These are phyloP conservation scores for Castanopsis chinensis DNA, from an alignment of 306 rosid species.

Conservation along the genomic window DNA sequence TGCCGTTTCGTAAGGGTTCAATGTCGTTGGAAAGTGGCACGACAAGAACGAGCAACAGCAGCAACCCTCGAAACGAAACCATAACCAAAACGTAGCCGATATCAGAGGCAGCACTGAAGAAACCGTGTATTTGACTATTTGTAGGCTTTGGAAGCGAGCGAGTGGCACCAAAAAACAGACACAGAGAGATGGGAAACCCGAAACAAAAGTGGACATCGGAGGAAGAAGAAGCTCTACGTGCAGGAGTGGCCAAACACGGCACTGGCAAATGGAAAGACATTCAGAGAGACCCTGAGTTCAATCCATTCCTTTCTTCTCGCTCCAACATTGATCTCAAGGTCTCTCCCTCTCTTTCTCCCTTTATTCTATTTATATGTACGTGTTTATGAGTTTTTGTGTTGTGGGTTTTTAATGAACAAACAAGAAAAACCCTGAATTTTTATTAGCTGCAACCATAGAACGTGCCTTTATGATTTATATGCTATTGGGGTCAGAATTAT, in stretches of 20 bases:
- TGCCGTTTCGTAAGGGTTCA: no score
- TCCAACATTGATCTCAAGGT: conserved; percentile 55
- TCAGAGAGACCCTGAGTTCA: conserved; percentile 53
- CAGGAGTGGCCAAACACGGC: conserved; percentile 43
- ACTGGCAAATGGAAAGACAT: conserved; percentile 53
- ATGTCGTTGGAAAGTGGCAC: no score
- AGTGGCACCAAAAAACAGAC: background rate
- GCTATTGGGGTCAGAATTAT: background rate
- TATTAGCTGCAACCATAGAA: background rate
- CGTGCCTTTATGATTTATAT: background rate
- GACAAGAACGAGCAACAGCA: no score
- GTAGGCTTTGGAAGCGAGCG: no score
- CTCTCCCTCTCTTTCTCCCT: background rate
- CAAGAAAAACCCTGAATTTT: background rate
- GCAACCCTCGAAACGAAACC: no score
- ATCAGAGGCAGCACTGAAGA: no score
- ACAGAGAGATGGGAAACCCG: conserved; percentile 42
- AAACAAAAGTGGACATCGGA: conserved; percentile 50
- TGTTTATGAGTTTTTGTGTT: background rate
- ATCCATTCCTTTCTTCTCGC: conserved; percentile 37
- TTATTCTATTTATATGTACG: background rate
- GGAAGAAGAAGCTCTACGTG: conserved; percentile 49
- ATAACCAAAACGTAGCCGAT: no score
- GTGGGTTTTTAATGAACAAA: background rate
- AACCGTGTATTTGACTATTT: no score